A percentile compares a stretch with the other conserved stretches of the same genome.
Evolutionary conservation across 495 filamentous ascomycete species (phyloP).

Genomic region (Trichoderma gamsii): DNA sequence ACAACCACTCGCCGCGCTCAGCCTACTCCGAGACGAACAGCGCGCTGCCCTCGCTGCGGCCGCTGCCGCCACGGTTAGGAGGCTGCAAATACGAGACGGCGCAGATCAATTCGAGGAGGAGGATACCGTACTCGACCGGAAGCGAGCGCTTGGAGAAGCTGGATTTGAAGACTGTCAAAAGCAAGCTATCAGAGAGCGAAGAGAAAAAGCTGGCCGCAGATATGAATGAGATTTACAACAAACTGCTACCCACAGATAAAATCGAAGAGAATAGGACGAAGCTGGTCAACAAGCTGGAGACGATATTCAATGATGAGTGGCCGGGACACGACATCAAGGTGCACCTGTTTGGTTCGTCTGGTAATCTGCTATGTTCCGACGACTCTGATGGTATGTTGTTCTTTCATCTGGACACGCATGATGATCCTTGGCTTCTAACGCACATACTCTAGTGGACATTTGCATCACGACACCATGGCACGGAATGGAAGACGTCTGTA

Average conservation of each 20-base stretch:
- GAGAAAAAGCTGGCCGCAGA: slow-evolving; percentile 72
- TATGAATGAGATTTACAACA: slow-evolving; percentile 76
- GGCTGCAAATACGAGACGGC: slow-evolving; percentile 78
- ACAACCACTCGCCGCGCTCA: slow-evolving; percentile 81
- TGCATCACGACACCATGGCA: slow-evolving; percentile 88
- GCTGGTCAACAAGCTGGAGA: slow-evolving; percentile 80
- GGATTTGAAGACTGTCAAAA: slow-evolving; percentile 57
- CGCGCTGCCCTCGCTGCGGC: slow-evolving; percentile 58
- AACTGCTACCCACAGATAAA: slow-evolving; percentile 73
- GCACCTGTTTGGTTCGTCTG: slow-evolving; percentile 93
- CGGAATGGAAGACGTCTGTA: slow-evolving; percentile 77
- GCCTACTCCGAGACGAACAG: slow-evolving; percentile 83
- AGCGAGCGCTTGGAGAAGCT: slow-evolving; percentile 64
- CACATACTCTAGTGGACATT: slow-evolving; percentile 69
- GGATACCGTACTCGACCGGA: slow-evolving; percentile 90
- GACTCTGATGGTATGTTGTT: slow-evolving; percentile 81
- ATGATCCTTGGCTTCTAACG: slow-evolving; percentile 22
- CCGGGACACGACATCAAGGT: slow-evolving; percentile 85
- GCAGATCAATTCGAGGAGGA: slow-evolving; percentile 43
- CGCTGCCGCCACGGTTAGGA: slow-evolving; percentile 41
- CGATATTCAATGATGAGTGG: slow-evolving; percentile 82
- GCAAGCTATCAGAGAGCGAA: slow-evolving; percentile 63
- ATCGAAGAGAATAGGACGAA: slow-evolving; percentile 67
- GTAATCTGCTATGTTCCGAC: slow-evolving; percentile 89
- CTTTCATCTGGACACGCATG: neutral